A percentile compares a stretch with the other conserved stretches of the same genome.
phyloP scores from a whole-genome alignment of 306 rosid species.

The Begonia fuchsioides region DNA sequence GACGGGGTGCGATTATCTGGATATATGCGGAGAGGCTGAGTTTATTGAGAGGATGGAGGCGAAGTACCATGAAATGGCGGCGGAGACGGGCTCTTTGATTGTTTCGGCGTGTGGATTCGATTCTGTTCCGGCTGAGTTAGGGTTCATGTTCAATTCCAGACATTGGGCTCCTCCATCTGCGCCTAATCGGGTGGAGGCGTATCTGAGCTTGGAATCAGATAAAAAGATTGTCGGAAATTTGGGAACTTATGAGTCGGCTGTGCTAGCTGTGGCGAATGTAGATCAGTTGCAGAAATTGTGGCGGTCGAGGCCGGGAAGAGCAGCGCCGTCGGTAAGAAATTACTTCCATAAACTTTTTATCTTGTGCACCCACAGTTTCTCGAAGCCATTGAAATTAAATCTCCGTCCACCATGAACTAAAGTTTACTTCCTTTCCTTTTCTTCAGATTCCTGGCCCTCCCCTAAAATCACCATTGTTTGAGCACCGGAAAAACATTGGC shows the following conservation, averaged over 20 bases:
- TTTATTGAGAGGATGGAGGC: conserved; percentile 73
- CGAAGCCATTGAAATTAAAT: background rate
- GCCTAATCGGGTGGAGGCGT: conserved; percentile 53
- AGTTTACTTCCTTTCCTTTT: background rate
- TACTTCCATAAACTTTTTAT: background rate
- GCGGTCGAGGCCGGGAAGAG: conserved; percentile 54
- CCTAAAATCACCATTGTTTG: conserved; percentile 39
- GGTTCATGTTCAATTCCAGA: conserved; percentile 55
- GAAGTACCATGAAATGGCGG: conserved; percentile 23
- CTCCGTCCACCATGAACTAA: background rate
- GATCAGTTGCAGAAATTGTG: conserved; percentile 43
- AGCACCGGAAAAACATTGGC: conserved; percentile 54
- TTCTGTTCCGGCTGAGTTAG: conserved; percentile 81
- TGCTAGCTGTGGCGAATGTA: conserved; percentile 50
- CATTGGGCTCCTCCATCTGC: conserved; percentile 41
- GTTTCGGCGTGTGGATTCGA: conserved; percentile 87
- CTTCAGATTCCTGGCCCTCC: conserved; percentile 61
- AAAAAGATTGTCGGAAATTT: conserved; percentile 53
- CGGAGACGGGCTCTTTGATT: conserved; percentile 42
- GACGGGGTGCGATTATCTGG: conserved; percentile 65
- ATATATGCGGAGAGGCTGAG: conserved; percentile 78
- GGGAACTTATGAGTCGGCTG: conserved; percentile 73
- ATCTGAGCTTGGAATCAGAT: conserved; percentile 52
- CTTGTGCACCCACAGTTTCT: no score
- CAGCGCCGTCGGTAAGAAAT: conserved; percentile 47